These are phyloP conservation scores for Metschnikowia lachancei DNA, from an alignment of 805 yeast species.

Conservation along the genomic window DNA sequence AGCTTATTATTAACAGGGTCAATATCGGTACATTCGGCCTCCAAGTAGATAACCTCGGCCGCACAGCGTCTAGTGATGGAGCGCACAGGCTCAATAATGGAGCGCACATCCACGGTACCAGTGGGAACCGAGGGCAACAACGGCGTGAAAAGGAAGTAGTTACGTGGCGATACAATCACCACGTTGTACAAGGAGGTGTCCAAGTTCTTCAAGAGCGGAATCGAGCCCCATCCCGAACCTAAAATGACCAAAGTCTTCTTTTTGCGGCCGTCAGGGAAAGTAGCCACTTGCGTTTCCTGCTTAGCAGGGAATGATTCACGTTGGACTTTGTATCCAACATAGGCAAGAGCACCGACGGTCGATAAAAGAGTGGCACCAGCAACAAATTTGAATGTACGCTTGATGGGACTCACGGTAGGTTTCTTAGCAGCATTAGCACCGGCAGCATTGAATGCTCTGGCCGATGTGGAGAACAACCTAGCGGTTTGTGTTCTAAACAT, in stretches of 20 bases:
- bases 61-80: slow-evolving; percentile 74
- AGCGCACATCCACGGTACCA: slow-evolving; percentile 85
- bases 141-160: slow-evolving; percentile 95
- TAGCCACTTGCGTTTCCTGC: slow-evolving; percentile 60
- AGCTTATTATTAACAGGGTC: slow-evolving; percentile 70
- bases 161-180: slow-evolving; percentile 87
- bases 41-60: slow-evolving; percentile 78
- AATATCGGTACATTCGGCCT: slow-evolving; percentile 84
- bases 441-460: slow-evolving; percentile 23
- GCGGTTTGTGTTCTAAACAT: slow-evolving; percentile 18
- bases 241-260: slow-evolving; percentile 75
- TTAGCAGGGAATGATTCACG: slow-evolving; percentile 58
- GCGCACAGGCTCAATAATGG: slow-evolving; percentile 92
- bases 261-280: slow-evolving; percentile 53
- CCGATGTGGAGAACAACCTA: slow-evolving; percentile 25
- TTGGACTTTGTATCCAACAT: slow-evolving; percentile 52
- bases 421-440: slow-evolving; percentile 16
- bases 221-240: slow-evolving; percentile 96
- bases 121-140: slow-evolving; percentile 91
- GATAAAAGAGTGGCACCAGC: slow-evolving; percentile 47
- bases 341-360: slow-evolving; percentile 54
- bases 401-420: slow-evolving; percentile 27
- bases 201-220: slow-evolving; percentile 76
- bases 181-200: slow-evolving; percentile 88
- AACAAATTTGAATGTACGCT: slow-evolving; percentile 47